A percentile compares a stretch with the other conserved stretches of the same genome.
phyloP scores from a whole-genome alignment of 2,329 filamentous ascomycete species.

The Trichoderma cornu-damae region DNA sequence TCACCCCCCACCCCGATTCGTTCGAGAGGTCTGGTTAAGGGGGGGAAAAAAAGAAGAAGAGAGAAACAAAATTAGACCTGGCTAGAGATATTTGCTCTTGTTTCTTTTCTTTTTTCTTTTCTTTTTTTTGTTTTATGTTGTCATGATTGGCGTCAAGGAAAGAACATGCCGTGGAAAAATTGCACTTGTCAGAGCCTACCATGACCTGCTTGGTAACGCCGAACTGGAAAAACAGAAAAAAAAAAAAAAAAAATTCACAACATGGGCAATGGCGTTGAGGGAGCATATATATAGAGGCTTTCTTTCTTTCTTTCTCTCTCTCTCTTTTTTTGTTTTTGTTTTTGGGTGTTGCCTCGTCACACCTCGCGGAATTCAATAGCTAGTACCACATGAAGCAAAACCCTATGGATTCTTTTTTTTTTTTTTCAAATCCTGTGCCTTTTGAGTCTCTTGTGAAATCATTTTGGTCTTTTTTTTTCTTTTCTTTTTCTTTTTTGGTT shows the following conservation, averaged over 20 bases:
- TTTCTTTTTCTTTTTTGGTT: background rate
- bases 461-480: no score
- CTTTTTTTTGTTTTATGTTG: background rate
- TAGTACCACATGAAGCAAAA: background rate
- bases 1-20: slow-evolving; percentile 23
- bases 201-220: background rate
- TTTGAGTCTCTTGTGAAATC: background rate
- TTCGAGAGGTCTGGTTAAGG: background rate
- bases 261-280: slow-evolving; percentile 1
- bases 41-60: background rate
- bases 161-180: background rate
- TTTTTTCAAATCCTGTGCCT: background rate
- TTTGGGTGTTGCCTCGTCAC: background rate
- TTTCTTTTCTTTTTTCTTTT: background rate
- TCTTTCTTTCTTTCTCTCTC: no score
- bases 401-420: background rate
- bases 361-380: background rate
- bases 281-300: background rate
- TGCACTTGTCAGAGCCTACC: background rate
- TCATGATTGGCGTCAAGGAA: slow-evolving; percentile 11
- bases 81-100: background rate
- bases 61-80: background rate
- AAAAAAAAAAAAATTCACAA: no score
- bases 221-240: slow-evolving; percentile 9
- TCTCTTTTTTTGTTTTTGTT: background rate